phyloP scores from a whole-genome alignment of 129 eudicot species.

The carrot (Daucus carota) region DNA sequence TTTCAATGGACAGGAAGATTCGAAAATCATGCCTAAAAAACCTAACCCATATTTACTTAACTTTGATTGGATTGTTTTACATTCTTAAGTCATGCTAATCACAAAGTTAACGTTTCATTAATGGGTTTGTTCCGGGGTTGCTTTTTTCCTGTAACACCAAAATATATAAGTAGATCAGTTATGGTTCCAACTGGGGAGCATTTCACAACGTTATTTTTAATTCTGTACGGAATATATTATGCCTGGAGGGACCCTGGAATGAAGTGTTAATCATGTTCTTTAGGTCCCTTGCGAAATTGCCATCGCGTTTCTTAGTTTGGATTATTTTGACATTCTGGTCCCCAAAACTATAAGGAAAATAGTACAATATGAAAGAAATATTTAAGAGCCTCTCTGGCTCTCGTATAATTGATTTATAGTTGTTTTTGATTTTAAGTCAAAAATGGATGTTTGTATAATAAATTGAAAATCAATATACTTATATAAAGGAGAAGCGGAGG shows the following conservation, averaged over 20 bases:
- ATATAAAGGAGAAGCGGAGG: too few relatives aligned
- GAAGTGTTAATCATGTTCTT: background rate
- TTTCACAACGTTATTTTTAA: background rate
- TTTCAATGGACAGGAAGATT: background rate
- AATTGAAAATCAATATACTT: too few relatives aligned
- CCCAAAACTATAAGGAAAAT: too few relatives aligned
- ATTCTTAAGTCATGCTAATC: background rate
- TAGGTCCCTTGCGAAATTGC: background rate
- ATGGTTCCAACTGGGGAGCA: background rate
- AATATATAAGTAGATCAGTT: background rate
- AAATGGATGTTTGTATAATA: too few relatives aligned
- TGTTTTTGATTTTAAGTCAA: too few relatives aligned
- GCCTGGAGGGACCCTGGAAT: background rate
- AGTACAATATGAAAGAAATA: too few relatives aligned
- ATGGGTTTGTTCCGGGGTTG: background rate
- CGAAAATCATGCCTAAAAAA: conserved; percentile 7
- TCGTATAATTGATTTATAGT: too few relatives aligned
- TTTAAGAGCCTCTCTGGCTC: too few relatives aligned
- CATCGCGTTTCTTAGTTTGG: background rate
- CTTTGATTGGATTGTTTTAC: too few relatives aligned
- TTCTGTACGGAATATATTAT: background rate
- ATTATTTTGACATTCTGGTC: background rate
- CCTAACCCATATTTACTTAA: background rate
- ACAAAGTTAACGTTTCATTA: background rate
- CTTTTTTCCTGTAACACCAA: background rate